Base-by-base conservation (phyloP, 1,284 basidiomycete species). In the Austroboletus novae-zelandiae region DNA sequence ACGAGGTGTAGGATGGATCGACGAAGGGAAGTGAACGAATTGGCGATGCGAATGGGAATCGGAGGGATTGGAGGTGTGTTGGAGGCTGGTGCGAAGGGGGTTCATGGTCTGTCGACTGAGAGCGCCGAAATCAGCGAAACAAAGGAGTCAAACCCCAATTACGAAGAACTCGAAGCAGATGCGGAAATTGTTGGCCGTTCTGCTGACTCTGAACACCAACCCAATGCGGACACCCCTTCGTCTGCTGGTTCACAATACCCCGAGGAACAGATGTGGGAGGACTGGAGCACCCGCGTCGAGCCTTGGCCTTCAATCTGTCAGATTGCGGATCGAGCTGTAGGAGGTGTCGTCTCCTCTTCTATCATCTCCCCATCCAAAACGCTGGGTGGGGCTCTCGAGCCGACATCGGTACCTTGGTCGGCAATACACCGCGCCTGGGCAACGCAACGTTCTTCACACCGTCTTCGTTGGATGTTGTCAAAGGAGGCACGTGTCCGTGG, bases 11-110 rank as follows among this genome's bases (percentile, higher is more conserved):
- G 91, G 36, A 74, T 84, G 51, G 66, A 71, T 3, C 74, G 87
- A 34, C 77, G 91, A 47, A 74, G 81, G 49, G 83, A 90, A 56
- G 81, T 91, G 53, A 94, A 92, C 62, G 82, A 89, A 57, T 69
- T 92, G 40, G 84, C 82, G 0, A 84, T 90, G 75, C 78, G 86
- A 23, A 89, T 91, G 79, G 91, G 82, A 9, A 74, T 93, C 23
- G 83, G 85, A 29, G 77, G 80, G 3, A 76, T 91, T 11, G 91
- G 91, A 10, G 90, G 89, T 3, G 61, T 71, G 2, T 65, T 94
- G n/a, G 77, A 74, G 41, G 74, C 61, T 69, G 45, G 17, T 31
- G n/a, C 23, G 2, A 45, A 40, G 29, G 42, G 4, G 5, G 45
- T 45, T 4, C 57, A 60, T 36, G 52, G 27, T 23, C 3, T 40